Evolutionary conservation across 257 asterid species (phyloP), one percentile per base, ranked within the genome.

Genomic region (Solanum chiquidenum): DNA sequence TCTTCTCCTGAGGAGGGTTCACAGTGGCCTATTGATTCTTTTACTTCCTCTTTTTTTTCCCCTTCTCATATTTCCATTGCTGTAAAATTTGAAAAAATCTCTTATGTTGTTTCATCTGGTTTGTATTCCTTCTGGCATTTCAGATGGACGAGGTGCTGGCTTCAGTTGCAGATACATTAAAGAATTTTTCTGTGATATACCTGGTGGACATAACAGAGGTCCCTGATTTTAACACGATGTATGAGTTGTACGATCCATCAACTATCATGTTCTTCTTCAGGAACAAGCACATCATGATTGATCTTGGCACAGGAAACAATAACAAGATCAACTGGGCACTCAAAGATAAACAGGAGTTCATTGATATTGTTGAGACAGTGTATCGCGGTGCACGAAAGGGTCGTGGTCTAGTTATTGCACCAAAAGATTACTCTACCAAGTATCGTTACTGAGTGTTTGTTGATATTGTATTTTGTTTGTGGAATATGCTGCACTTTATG

Each of bases 221-320:
- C 79, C 98, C 98, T 2, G 99, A 96, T 89, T 96, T 96, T 91
- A 96, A 95, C 94, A 95, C 98, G 3, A 95, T 96, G 99, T 96
- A 96, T 8, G 99, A 96, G 93, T 76, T 96, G 91, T 96, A 96
- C 13, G 99, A 96, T 80, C 98, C 99, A 9, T 96, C 99, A 23
- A 96, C 99, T 0, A 73, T 94, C 85, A 96, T 96, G 99, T 95
- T 96, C 92, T 96, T 96, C 89, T 96, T 96, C 92, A 94, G 98
- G 94, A 96, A 96, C 98, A 96, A 96, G 91, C 99, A 96, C 92
- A 96, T 96, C 31, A 95, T 96, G 99, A 94, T 96, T 64, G 99
- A 96, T 87, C 98, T 95, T 71, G 99, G 98, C 33, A 96, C 99
- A 37, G 98, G 99, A 88, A 96, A 96, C 93, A 95, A 96, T 93